A percentile compares a stretch with the other conserved stretches of the same genome.
Conservation (phyloP, 768 basidiomycete species). For the Termitomyces sp. region DNA sequence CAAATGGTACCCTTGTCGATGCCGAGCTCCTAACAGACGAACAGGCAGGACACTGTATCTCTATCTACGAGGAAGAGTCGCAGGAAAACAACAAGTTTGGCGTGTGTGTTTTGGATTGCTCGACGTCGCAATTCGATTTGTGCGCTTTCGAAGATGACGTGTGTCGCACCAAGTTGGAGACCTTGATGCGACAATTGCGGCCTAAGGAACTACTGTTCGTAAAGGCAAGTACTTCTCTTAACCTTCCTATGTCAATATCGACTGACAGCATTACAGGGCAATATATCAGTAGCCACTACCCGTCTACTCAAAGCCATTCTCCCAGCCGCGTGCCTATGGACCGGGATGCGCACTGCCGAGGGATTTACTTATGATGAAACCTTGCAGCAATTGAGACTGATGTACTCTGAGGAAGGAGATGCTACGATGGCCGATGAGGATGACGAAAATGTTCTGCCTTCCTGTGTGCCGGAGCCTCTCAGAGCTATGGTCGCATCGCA, state of each 20-base stretch:
- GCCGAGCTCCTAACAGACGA: constrained; percentile 85
- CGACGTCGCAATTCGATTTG: constrained; percentile 93
- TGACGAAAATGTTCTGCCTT: constrained; percentile 30
- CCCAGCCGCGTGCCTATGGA: constrained; percentile 84
- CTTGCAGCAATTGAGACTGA: constrained; percentile 54
- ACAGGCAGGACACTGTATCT: constrained; percentile 92
- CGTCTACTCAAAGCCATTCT: constrained; percentile 79
- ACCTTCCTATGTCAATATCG: not conserved
- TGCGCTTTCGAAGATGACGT: constrained; percentile 89
- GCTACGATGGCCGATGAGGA: constrained; percentile 40
- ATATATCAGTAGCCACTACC: constrained; percentile 76
- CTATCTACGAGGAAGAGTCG: constrained; percentile 64
- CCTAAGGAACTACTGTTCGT: constrained; percentile 89
- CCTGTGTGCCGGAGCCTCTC: constrained; percentile 64
- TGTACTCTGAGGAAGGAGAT: constrained; percentile 52
- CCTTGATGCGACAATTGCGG: constrained; percentile 83
- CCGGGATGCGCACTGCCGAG: constrained; percentile 75
- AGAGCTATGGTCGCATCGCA: constrained; percentile 60
- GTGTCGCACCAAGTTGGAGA: constrained; percentile 89
- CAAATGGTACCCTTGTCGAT: constrained; percentile 93
- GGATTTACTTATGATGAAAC: constrained; percentile 75
- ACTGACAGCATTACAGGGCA: constrained; percentile 48
- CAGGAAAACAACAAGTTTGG: constrained; percentile 64
- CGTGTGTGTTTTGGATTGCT: constrained; percentile 86
- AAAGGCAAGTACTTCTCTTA: constrained; percentile 56